Evolutionary conservation across 1,284 basidiomycete species (phyloP), one percentile per base, ranked within the genome.

Genomic region (Sphaerobolus stellatus): DNA sequence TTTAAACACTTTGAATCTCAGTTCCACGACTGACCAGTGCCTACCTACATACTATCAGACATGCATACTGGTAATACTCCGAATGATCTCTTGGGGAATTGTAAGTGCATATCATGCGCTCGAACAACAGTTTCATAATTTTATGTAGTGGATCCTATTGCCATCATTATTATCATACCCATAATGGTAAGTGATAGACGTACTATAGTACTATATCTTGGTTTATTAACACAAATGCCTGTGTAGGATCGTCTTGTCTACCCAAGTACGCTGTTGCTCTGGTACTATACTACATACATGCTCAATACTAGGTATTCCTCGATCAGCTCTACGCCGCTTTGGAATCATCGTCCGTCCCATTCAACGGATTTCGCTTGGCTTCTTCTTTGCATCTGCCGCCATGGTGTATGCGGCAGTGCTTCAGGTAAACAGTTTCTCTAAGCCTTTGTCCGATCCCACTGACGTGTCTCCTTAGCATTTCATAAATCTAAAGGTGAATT

Each of bases 311-410:
- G 13, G 29, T 28, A 16, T 28, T 48, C 3, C 9, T 38, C 11
- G 4, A 16, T 18, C 22, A 54, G 52, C 24, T 27, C 46, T 54
- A 30, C 52, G 52, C 41, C 52, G 52, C 18, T 36, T 48, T 48
- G 52, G 52, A 14, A 54, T 54, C 24, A 30, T 54, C n/a, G 44
- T 54, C 20, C 29, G 52, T n/a, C 52, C 52, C n/a, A 54, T 54
- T 16, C 52, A 54, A 30, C 45, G 52, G 11, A 54, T 54, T 31
- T 48, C 52, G 0, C 30, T 54, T 8, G 52, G 52, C 11, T 54
- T 54, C 31, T 54, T 54, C 45, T 54, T 54, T 54, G 52, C 52
- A 7, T 22, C 52, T 24, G 52, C 52, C 33, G 52, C 52, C 18
- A 54, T 54, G 52, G 34, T 48, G 18, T 54, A 54, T 30, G 52